Evolutionary conservation across 306 rosid species (phyloP).

Genomic region (Cucumis hystrix): DNA sequence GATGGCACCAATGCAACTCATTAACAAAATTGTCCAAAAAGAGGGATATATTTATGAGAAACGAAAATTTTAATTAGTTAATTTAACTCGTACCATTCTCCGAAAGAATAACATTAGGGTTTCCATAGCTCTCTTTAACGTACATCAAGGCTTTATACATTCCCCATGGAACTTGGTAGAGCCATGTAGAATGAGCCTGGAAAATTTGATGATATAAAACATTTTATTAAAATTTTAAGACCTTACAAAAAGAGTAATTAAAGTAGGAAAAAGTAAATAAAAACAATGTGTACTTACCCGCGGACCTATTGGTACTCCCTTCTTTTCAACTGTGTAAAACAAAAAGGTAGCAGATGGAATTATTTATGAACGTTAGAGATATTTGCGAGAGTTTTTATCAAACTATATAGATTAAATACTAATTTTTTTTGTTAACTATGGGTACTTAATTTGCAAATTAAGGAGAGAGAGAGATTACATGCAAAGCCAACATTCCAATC

Average conservation of each 20-base stretch:
- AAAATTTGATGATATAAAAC: neutral
- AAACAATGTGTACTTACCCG: conserved; percentile 22
- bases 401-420: no score
- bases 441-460: no score
- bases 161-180: conserved; percentile 94
- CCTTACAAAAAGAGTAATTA: neutral
- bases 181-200: conserved; percentile 69
- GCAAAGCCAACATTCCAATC: conserved; percentile 82
- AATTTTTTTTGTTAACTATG: no score
- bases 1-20: no score
- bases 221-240: neutral
- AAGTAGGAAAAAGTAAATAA: neutral
- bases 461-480: conserved; percentile 20
- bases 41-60: no score
- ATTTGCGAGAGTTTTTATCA: no score
- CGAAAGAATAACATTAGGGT: conserved; percentile 59
- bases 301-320: conserved; percentile 70
- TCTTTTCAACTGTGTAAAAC: conserved; percentile 38
- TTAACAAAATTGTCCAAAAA: no score
- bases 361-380: no score
- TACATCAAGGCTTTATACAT: conserved; percentile 64
- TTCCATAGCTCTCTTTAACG: conserved; percentile 61
- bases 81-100: conserved; percentile 46
- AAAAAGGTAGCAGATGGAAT: neutral
- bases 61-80: no score